Conservation (phyloP, 2,329 filamentous ascomycete genomes). For the Tolypocladium nubicola region DNA sequence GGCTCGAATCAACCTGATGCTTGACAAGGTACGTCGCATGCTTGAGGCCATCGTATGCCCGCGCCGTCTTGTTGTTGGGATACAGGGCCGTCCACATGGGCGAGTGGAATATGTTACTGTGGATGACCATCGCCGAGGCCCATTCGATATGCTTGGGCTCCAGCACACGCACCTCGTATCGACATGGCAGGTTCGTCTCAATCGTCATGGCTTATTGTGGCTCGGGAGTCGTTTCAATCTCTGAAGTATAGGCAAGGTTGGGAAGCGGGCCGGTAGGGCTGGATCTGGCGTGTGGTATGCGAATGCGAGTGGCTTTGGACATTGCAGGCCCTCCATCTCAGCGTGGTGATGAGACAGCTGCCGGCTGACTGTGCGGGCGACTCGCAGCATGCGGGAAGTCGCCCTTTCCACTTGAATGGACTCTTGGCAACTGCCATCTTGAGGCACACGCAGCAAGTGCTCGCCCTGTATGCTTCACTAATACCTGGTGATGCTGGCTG, state of each 20-base stretch:
- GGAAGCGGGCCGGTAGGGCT: too few relatives aligned
- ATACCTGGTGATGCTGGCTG: neutral
- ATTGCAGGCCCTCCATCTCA: neutral
- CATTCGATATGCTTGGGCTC: conserved; percentile 12
- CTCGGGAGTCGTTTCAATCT: neutral
- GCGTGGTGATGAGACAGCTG: neutral
- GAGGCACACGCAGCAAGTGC: neutral
- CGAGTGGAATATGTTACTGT: conserved; percentile 14
- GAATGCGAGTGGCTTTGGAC: neutral
- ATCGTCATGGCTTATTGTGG: neutral
- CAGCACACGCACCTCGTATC: conserved; percentile 14
- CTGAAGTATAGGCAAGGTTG: neutral
- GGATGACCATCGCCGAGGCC: conserved; percentile 12
- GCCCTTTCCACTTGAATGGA: neutral
- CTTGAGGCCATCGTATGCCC: conserved; percentile 7
- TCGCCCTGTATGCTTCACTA: neutral
- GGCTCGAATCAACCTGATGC: conserved; percentile 9
- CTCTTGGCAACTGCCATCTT: neutral
- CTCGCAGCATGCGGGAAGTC: neutral
- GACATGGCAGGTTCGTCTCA: neutral
- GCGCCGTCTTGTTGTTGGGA: conserved; percentile 4
- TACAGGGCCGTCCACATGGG: conserved; percentile 12
- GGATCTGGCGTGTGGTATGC: too few relatives aligned
- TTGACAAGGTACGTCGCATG: conserved; percentile 6
- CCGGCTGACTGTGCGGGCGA: neutral